A percentile compares a stretch with the other conserved stretches of the same genome.
Evolutionary conservation across 805 yeast species (phyloP).

Genomic region (Candida loeiensis): DNA sequence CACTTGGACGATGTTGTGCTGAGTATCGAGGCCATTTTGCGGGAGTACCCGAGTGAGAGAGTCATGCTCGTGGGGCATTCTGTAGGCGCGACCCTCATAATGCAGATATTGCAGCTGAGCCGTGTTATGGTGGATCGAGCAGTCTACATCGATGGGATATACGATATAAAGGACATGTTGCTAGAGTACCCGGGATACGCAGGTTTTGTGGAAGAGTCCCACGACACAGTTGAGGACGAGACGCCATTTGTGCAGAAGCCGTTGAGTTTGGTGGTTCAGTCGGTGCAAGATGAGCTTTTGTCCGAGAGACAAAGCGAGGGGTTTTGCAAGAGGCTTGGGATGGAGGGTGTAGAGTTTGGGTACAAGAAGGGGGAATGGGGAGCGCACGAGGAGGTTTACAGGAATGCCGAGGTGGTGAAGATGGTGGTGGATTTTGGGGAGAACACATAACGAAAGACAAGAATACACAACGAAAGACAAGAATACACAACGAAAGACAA

Average conservation of each 20-base stretch:
- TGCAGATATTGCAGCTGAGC: conserved; percentile 44
- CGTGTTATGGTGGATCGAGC: conserved; percentile 16
- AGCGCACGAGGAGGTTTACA: conserved; percentile 62
- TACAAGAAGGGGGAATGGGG: conserved; percentile 44
- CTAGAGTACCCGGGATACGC: conserved; percentile 60
- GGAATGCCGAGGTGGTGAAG: conserved; percentile 34
- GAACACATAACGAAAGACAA: no score
- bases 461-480: no score
- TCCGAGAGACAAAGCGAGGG: conserved; percentile 39
- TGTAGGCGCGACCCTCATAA: conserved; percentile 68
- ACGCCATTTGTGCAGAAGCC: conserved; percentile 11
- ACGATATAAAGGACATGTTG: conserved; percentile 47
- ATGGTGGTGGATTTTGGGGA: conserved; percentile 4
- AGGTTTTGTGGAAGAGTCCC: conserved; percentile 59
- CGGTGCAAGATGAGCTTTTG: conserved; percentile 64
- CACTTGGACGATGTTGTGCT: conserved; percentile 54
- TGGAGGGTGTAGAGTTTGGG: conserved; percentile 9
- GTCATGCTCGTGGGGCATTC: conserved; percentile 65
- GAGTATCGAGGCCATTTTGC: conserved; percentile 36
- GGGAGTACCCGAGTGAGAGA: conserved; percentile 11
- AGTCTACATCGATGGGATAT: conserved; percentile 66
- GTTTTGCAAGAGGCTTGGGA: conserved; percentile 33
- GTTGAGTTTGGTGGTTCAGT: conserved; percentile 49
- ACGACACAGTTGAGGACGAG: conserved; percentile 21
- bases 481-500: no score